Base-by-base conservation (phyloP, 306 rosid genomes). In the Ammopiptanthus mongolicus region DNA sequence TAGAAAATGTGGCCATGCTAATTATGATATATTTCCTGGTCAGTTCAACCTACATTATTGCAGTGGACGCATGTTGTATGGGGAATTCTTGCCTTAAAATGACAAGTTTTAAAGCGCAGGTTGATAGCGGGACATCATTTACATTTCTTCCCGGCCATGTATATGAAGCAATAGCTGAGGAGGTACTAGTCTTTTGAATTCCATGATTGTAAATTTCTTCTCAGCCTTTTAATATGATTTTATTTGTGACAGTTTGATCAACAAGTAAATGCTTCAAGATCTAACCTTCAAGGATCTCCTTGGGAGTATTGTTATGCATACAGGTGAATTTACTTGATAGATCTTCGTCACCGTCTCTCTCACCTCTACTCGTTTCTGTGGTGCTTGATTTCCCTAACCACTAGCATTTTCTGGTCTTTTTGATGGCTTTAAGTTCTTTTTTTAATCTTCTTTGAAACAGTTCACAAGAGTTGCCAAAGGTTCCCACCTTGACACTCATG, bases 81-180 rank as follows among this genome's bases (percentile, higher is more conserved):
- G 84, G 81, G 50, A 81, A 81, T 64, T 83, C 91, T 25, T 95
- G 97, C 76, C 88, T 84, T 36, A 82, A 87, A 81, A 78, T 80
- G 81, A 71, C 93, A 18, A 81, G 78, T 81, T 95, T 95, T 75
- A 83, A 82, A 71, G 92, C 96, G 15, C 74, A 83, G 85, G 83
- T 91, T 86, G 98, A 95, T 74, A 94, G 95, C 3, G 98, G 98
- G 74, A 79, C 97, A 23, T 94, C 98, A 51, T 91, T 94, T 85
- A 90, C 98, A 7, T 87, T 88, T 79, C 95, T 94, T 74, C 98
- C 98, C 0, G 85, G 89, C 57, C 88, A 86, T 61, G 89, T 78
- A 39, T 91, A 84, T 34, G 87, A 87, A 82, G 81, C 84, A 79
- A 82, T 90, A 74, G 74, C 87, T 4, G 63, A 78, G 75, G 96